Evolutionary conservation across 176 grass and related monocot species (phyloP).

Genomic region (Secale cereale): DNA sequence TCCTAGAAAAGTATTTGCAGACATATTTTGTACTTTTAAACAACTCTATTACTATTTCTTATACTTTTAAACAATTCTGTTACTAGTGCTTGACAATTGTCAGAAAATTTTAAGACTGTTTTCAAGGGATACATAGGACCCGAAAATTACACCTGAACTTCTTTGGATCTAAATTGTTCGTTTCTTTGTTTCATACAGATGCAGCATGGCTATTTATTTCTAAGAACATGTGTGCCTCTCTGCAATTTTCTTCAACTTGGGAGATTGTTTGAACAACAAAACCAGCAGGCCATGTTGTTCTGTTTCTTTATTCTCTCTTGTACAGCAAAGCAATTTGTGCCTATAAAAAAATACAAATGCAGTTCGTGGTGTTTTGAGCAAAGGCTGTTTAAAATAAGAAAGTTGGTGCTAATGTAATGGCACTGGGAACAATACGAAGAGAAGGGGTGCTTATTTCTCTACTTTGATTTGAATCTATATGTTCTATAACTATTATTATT

Average conservation of each 20-base stretch:
- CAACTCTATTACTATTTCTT: neutral
- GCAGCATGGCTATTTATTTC: constrained; percentile 22
- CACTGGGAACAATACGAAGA: neutral
- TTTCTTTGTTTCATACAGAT: constrained; percentile 34
- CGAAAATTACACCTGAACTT: neutral
- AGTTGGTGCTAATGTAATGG: neutral
- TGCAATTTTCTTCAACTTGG: neutral
- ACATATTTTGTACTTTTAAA: neutral
- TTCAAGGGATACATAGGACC: neutral
- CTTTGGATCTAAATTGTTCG: constrained; percentile 2
- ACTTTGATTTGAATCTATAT: neutral
- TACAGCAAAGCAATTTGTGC: constrained; percentile 23
- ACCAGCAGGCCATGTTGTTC: neutral
- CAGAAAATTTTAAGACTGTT: neutral
- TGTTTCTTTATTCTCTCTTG: constrained; percentile 20
- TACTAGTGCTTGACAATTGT: neutral
- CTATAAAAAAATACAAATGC: constrained; percentile 3
- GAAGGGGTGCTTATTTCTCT: neutral
- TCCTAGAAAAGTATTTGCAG: neutral
- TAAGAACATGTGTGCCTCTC: constrained; percentile 14
- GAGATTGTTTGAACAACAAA: constrained; percentile 25
- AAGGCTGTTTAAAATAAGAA: constrained; percentile 13
- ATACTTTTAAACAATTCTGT: neutral
- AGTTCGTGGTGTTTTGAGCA: constrained; percentile 13
- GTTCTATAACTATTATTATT: neutral